Percentiles rank a stretch among this genome's conserved stretches.
Conservation (phyloP, 345 rosid genomes). For the Lenwebbia sp. region DNA sequence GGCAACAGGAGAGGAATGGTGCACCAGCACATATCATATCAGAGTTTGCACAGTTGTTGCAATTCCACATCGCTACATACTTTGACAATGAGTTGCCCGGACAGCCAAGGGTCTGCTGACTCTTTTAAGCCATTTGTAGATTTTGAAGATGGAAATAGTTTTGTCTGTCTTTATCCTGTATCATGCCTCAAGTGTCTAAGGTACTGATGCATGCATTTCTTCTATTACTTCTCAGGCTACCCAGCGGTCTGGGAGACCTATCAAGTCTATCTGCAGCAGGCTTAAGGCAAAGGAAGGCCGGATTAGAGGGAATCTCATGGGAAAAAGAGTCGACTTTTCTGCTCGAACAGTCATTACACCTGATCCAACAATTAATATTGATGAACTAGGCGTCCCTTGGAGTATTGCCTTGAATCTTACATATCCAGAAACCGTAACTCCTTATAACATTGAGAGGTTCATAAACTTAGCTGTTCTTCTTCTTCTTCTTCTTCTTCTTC, state of each 20-base stretch:
- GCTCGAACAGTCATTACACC: slow-evolving; percentile 99
- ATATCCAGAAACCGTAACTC: slow-evolving; percentile 94
- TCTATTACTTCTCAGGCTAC: slow-evolving; percentile 58
- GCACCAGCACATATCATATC: slow-evolving; percentile 97
- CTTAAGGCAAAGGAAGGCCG: slow-evolving; percentile 98
- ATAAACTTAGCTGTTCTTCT: neutral
- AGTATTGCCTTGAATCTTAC: slow-evolving; percentile 93
- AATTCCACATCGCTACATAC: slow-evolving; percentile 90
- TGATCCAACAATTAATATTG: slow-evolving; percentile 94
- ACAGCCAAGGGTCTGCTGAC: slow-evolving; percentile 77
- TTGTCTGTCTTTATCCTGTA: neutral
- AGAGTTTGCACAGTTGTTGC: slow-evolving; percentile 88
- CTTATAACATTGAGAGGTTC: slow-evolving; percentile 90
- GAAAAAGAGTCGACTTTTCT: slow-evolving; percentile 96
- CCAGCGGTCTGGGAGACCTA: slow-evolving; percentile 97
- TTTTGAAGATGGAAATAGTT: neutral
- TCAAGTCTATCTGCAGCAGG: slow-evolving; percentile 91
- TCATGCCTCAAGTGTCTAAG: neutral
- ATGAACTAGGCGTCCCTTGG: slow-evolving; percentile 96
- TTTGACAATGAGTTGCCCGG: slow-evolving; percentile 98
- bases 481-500: neutral
- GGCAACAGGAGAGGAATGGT: slow-evolving; percentile 86
- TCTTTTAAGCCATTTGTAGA: neutral
- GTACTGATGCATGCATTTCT: neutral
- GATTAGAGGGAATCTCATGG: slow-evolving; percentile 95